A percentile compares a stretch with the other conserved stretches of the same genome.
Evolutionary conservation across 371 early-diverging fungal species (phyloP).

Genomic region (Paraphysoderma sedebokerense): DNA sequence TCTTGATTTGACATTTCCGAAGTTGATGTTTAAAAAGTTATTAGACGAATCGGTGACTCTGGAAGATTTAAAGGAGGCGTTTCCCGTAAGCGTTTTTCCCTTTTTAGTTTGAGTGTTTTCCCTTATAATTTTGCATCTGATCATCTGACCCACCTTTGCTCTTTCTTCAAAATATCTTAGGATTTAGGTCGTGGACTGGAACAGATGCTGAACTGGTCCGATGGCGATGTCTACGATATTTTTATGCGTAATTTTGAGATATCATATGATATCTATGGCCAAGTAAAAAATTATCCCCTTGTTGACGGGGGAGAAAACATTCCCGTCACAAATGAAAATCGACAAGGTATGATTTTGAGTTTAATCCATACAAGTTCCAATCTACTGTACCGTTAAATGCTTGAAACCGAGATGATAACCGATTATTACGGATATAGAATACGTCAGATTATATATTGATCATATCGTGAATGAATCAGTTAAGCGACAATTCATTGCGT

Average conservation of each 20-base stretch:
- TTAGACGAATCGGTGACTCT: conserved; percentile 24
- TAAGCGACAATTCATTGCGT: conserved; percentile 63
- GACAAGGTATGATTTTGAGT: too few relatives aligned
- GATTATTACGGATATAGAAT: too few relatives aligned
- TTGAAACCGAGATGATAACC: too few relatives aligned
- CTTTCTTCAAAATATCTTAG: too few relatives aligned
- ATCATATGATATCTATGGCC: conserved; percentile 26
- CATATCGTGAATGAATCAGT: conserved; percentile 66
- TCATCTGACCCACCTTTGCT: background rate
- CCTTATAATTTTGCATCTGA: background rate
- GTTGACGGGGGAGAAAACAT: conserved; percentile 53
- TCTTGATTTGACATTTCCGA: conserved; percentile 24
- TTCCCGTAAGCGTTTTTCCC: conserved; percentile 20
- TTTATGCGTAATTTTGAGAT: conserved; percentile 37
- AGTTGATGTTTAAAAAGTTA: conserved; percentile 37
- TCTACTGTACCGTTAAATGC: too few relatives aligned
- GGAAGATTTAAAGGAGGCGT: conserved; percentile 38
- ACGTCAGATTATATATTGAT: conserved; percentile 57
- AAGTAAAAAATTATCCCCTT: conserved; percentile 40
- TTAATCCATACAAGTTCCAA: too few relatives aligned
- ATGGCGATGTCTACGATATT: conserved; percentile 30
- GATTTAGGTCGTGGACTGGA: conserved; percentile 41
- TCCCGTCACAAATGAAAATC: conserved; percentile 65
- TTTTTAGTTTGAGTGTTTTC: background rate
- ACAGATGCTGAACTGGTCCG: conserved; percentile 31